Evolutionary conservation across 805 yeast genomes (phyloP).

Genomic region (Metschnikowia lochheadii): DNA sequence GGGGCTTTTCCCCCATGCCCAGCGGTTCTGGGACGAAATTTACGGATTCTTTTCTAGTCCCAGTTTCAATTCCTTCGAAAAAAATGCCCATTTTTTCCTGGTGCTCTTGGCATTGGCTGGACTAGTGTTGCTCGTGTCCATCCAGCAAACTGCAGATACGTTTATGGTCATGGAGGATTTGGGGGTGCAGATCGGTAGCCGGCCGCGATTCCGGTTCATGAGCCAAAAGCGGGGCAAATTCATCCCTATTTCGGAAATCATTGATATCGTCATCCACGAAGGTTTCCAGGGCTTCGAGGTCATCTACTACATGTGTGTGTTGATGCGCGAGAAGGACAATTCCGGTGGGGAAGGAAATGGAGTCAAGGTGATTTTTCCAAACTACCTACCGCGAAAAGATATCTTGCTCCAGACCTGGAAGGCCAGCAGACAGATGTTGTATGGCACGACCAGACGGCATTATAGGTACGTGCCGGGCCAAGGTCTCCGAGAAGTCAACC

Average conservation of each 20-base stretch:
- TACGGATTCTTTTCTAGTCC: neutral
- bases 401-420: constrained; percentile 38
- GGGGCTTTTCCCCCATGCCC: neutral
- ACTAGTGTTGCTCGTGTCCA: constrained; percentile 18
- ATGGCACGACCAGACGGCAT: constrained; percentile 17
- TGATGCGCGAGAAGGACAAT: constrained; percentile 35
- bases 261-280: constrained; percentile 70
- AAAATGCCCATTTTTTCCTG: neutral
- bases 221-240: constrained; percentile 35
- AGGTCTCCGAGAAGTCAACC: constrained; percentile 18
- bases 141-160: constrained; percentile 39
- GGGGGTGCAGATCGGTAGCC: constrained; percentile 44
- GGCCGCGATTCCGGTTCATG: constrained; percentile 11
- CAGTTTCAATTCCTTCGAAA: neutral
- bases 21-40: neutral
- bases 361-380: constrained; percentile 38
- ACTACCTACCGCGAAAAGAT: constrained; percentile 40
- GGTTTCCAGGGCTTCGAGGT: constrained; percentile 66
- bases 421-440: constrained; percentile 34
- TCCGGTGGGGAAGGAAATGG: constrained; percentile 16
- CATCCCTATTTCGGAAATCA: constrained; percentile 52
- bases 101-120: neutral
- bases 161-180: constrained; percentile 40
- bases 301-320: constrained; percentile 57
- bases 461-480: constrained; percentile 19